These are phyloP conservation scores for Daldinia bambusicola DNA, from an alignment of 495 filamentous ascomycete species.

Conservation along the genomic window DNA sequence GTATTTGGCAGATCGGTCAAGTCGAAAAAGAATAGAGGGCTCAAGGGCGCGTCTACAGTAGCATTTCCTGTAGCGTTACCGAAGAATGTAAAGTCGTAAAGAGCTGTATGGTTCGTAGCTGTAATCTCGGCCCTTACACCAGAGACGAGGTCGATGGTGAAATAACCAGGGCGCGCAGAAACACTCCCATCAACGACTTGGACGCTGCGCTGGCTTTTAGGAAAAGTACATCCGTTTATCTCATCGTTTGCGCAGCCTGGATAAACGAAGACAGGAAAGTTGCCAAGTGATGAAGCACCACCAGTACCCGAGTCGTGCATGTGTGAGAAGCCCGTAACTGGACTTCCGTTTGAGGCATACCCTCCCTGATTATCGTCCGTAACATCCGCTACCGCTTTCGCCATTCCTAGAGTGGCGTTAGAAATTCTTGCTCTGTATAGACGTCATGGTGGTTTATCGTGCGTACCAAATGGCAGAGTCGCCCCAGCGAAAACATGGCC, in stretches of 20 bases:
- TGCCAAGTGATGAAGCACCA: conserved; percentile 69
- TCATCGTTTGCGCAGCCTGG: conserved; percentile 68
- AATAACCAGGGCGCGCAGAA: conserved; percentile 70
- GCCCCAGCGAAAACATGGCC: conserved; percentile 64
- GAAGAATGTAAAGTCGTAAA: conserved; percentile 73
- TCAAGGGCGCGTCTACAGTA: conserved; percentile 53
- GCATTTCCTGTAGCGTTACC: conserved; percentile 47
- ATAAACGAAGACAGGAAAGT: conserved; percentile 74
- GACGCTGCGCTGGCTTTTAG: conserved; percentile 58
- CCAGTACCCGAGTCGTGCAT: conserved; percentile 76
- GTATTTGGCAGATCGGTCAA: conserved; percentile 70
- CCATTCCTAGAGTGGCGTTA: conserved; percentile 62
- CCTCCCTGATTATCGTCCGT: conserved; percentile 72
- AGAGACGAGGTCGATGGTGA: conserved; percentile 64
- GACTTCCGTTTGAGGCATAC: conserved; percentile 68
- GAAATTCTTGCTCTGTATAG: conserved; percentile 6
- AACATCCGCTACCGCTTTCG: conserved; percentile 75
- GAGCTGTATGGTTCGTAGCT: conserved; percentile 67
- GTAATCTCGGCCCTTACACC: conserved; percentile 73
- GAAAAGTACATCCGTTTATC: conserved; percentile 67
- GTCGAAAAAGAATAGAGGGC: conserved; percentile 69
- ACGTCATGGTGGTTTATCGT: neutral
- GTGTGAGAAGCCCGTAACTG: conserved; percentile 68
- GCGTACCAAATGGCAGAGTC: conserved; percentile 69
- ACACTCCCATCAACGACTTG: conserved; percentile 60